Evolutionary conservation across 164 flowering plant species (phyloP), one percentile per base, ranked within the genome.

Genomic region (Litsea cubeba): DNA sequence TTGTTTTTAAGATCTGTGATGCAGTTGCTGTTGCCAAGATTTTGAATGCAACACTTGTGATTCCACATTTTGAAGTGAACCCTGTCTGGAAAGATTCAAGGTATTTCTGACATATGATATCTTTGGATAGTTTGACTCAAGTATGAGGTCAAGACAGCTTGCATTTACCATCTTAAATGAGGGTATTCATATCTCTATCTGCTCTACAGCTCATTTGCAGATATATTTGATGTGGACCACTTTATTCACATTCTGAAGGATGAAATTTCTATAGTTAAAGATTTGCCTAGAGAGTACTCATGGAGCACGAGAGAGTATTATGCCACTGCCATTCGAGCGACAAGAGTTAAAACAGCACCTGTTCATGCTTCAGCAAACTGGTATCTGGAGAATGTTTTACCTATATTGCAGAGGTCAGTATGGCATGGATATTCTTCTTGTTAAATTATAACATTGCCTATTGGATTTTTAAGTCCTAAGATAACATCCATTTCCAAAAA

Each of bases 301-400:
- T 96, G 99, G 99, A 96, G 99, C 84, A 91, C 99, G 2, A 87
- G 99, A 72, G 98, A 94, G 84, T 96, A 94, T 76, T 96, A 96
- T 84, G 91, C 95, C 46, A 85, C 92, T 22, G 97, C 93, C 2
- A 92, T 94, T 78, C 89, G 99, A 78, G 85, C 83, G 70, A 96
- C 95, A 58, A 83, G 99, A 82, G 76, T 96, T 12, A 96, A 96
- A 82, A 83, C 87, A 30, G 97, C 99, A 50, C 99, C 99, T 50
- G 88, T 90, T 76, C 99, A 92, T 87, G 99, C 99, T 74, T 90
- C 99, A 14, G 91, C 89, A 49, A 87, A 89, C 76, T 96, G 99
- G 99, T 96, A 94, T 79, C 83, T 87, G 40, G 95, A 93, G 77
- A 92, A 93, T 85, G 98, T 94, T 54, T 84, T 81, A 74, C 99